Conservation (phyloP, 768 basidiomycete species). For the Goffeauzyma gilvescens region DNA sequence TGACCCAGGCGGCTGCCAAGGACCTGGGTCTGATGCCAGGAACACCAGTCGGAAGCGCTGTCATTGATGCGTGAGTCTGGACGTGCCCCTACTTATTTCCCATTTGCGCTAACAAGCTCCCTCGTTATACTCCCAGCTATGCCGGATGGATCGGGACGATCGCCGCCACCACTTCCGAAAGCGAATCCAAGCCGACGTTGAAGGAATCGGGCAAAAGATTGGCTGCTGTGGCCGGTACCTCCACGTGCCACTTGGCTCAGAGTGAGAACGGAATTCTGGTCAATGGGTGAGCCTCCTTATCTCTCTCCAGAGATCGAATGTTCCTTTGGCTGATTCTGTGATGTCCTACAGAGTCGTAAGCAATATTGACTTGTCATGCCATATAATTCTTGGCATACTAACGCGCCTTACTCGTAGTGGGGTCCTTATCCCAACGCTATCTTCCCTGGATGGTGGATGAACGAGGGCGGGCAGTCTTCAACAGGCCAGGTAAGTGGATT, state of each 20-base stretch:
- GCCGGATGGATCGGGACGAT: slow-evolving; percentile 96
- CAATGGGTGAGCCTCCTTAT: slow-evolving; percentile 41
- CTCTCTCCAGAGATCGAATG: too few relatives aligned
- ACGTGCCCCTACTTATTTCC: background rate
- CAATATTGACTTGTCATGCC: too few relatives aligned
- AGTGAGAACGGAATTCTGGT: slow-evolving; percentile 70
- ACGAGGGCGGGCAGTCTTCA: slow-evolving; percentile 94
- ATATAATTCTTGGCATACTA: too few relatives aligned
- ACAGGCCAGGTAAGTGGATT: slow-evolving; percentile 83
- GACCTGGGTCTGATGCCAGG: slow-evolving; percentile 72
- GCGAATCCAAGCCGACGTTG: slow-evolving; percentile 41
- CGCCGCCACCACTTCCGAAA: slow-evolving; percentile 45
- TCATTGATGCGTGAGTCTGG: slow-evolving; percentile 74
- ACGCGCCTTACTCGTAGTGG: slow-evolving; percentile 21
- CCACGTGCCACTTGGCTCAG: slow-evolving; percentile 87
- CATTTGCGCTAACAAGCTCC: too few relatives aligned
- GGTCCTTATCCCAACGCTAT: slow-evolving; percentile 49
- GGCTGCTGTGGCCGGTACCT: slow-evolving; percentile 86
- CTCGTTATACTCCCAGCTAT: slow-evolving; percentile 40
- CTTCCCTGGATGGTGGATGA: slow-evolving; percentile 97
- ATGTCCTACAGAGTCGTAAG: too few relatives aligned
- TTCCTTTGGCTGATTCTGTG: too few relatives aligned
- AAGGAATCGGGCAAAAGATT: slow-evolving; percentile 63
- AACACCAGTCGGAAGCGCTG: slow-evolving; percentile 77
- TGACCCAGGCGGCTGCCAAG: slow-evolving; percentile 56